These are phyloP conservation scores for Spathaspora sp. DNA, from an alignment of 1,139 yeast genomes.

Conservation along the genomic window DNA sequence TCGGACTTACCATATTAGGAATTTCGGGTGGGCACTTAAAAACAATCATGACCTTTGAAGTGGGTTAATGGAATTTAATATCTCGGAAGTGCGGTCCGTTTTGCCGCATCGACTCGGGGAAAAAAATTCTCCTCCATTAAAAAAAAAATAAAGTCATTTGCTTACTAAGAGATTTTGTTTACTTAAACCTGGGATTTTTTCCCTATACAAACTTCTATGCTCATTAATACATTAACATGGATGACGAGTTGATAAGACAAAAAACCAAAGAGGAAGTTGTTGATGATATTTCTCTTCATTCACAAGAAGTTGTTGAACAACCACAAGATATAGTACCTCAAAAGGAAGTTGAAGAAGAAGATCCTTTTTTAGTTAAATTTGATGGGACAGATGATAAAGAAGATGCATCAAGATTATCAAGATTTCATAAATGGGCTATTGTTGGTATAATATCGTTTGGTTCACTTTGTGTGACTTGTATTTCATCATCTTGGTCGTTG, in stretches of 20 bases:
- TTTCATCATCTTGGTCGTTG: conserved; percentile 34
- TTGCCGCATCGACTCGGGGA: not conserved
- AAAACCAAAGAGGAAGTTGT: not conserved
- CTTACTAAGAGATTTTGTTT: not conserved
- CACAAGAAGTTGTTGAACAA: not conserved
- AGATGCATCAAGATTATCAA: conserved; percentile 23
- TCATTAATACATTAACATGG: not conserved
- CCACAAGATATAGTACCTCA: not conserved
- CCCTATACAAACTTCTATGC: not conserved
- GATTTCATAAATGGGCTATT: conserved; percentile 28
- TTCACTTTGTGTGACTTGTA: conserved; percentile 30
- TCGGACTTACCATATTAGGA: not conserved
- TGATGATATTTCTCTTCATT: conserved; percentile 1
- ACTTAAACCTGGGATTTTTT: not conserved
- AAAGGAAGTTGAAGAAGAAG: conserved; percentile 3
- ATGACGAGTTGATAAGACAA: not conserved
- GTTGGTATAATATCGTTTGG: conserved; percentile 25
- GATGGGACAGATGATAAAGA: conserved; percentile 28
- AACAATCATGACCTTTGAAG: not conserved
- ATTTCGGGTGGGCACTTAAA: not conserved
- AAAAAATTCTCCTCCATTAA: not conserved
- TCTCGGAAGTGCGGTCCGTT: not conserved
- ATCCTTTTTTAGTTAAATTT: conserved; percentile 20
- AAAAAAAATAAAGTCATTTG: not conserved
- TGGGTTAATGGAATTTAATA: not conserved